These are phyloP conservation scores for Theileria annulata DNA, from an alignment of 169 alveolate species.

Conservation along the genomic window DNA sequence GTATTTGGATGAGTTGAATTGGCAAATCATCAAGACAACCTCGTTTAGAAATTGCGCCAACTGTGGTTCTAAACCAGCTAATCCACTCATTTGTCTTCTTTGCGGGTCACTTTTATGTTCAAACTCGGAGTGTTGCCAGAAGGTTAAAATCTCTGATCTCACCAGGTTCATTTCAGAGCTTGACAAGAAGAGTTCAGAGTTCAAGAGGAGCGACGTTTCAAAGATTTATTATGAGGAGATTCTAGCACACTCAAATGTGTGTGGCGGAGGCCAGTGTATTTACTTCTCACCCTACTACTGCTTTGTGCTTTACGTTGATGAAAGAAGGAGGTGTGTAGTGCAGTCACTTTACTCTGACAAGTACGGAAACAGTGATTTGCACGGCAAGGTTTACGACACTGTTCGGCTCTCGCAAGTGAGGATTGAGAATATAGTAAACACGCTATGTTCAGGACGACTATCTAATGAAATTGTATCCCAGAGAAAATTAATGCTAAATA, in stretches of 20 bases:
- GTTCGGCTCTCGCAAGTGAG: constrained; percentile 39
- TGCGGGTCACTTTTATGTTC: constrained; percentile 57
- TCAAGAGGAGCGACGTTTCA: constrained; percentile 11
- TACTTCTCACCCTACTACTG: constrained; percentile 62
- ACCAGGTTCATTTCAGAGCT: constrained; percentile 12
- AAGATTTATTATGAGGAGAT: constrained; percentile 42
- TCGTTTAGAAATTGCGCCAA: constrained; percentile 39
- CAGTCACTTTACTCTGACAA: constrained; percentile 51
- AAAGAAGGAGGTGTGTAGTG: constrained; percentile 17
- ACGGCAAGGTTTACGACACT: constrained; percentile 52
- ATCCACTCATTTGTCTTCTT: constrained; percentile 62
- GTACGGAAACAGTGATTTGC: constrained; percentile 61
- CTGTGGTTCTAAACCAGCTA: constrained; percentile 51
- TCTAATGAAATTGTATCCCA: constrained; percentile 47
- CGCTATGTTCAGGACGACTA: constrained; percentile 54
- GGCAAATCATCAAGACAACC: constrained; percentile 43
- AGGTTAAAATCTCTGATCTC: constrained; percentile 18
- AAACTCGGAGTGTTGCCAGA: constrained; percentile 45
- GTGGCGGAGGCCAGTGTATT: constrained; percentile 66
- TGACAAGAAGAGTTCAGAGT: constrained; percentile 16
- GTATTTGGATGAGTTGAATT: constrained; percentile 32
- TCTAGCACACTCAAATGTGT: constrained; percentile 31
- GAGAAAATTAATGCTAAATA: neutral
- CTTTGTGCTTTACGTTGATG: constrained; percentile 41
- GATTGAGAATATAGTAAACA: constrained; percentile 21